Base-by-base conservation (phyloP, 2,329 filamentous ascomycete species). In the Calycina herbarum region DNA sequence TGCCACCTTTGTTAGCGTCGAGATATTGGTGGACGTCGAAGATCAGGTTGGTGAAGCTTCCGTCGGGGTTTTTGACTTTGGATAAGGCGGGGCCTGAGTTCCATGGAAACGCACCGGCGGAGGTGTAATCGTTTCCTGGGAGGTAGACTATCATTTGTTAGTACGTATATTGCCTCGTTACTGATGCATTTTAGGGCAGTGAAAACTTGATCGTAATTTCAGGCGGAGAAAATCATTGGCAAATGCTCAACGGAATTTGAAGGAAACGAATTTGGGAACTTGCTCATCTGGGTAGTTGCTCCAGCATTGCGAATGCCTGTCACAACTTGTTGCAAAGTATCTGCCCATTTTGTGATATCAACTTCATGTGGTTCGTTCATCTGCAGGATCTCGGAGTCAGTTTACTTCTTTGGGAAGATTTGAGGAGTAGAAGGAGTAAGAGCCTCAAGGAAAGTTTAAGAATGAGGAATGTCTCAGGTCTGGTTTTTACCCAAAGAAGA, bases 231-330 rank as follows among this genome's bases (percentile, higher is more conserved):
- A 33, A 33, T 33, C 31, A 6, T 33, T 33, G 31, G 31, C 31
- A 33, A 33, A 33, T 5, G 4, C 31, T 33, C 5, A 33, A 33
- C 31, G 31, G 31, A 33, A 6, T 33, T 8, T 33, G 11, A 1
- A 7, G 31, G 38, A 17, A 40, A 17, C 17, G 10, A 13, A 15
- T 40, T 17, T 4, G 13, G 38, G 13, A 17, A 27, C 58, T 31
- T 42, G 61, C 60, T 89, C 72, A 86, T 82, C 68, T 90, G 86
- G 20, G 78, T 77, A 0, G 79, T 82, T 20, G 88, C 87, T n/a
- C 88, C 88, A 2, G 85, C 83, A 56, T 82, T 76, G 51, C 89
- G 85, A 71, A 92, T 90, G 3, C 86, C 88, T 0, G 83, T 87
- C 1, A 92, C 88, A n/a, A 81, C 86, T 13, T 80, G 81, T 73